Percentiles rank a stretch among this genome's conserved stretches.
Conservation (phyloP, 805 yeast species). For the Spathaspora gorwiae region DNA sequence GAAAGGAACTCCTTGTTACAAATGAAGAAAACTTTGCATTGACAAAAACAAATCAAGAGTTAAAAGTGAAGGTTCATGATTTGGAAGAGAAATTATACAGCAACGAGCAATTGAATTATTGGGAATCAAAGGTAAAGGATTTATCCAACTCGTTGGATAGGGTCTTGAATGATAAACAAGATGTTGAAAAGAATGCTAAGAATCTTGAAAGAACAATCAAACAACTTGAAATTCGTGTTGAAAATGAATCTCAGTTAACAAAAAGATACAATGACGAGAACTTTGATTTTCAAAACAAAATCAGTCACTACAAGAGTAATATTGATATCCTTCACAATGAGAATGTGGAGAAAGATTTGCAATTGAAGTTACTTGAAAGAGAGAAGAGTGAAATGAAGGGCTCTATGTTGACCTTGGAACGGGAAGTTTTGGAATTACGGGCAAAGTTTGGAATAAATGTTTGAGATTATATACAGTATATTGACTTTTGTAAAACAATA, state of each 20-base stretch:
- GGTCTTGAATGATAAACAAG: slow-evolving; percentile 45
- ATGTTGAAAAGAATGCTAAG: slow-evolving; percentile 47
- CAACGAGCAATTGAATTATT: slow-evolving; percentile 52
- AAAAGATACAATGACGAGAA: slow-evolving; percentile 57
- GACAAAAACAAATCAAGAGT: slow-evolving; percentile 49
- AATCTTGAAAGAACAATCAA: slow-evolving; percentile 49
- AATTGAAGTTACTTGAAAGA: slow-evolving; percentile 47
- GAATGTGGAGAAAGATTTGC: slow-evolving; percentile 38
- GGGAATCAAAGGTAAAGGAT: slow-evolving; percentile 53
- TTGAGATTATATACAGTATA: slow-evolving; percentile 4
- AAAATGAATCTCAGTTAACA: slow-evolving; percentile 47
- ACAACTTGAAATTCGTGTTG: slow-evolving; percentile 49
- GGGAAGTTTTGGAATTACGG: slow-evolving; percentile 56
- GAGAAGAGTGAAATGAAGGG: slow-evolving; percentile 55
- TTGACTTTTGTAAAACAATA: neutral
- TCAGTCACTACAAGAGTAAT: slow-evolving; percentile 36
- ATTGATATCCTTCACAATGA: slow-evolving; percentile 37
- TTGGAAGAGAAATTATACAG: slow-evolving; percentile 47
- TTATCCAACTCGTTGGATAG: slow-evolving; percentile 48
- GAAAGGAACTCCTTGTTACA: slow-evolving; percentile 52
- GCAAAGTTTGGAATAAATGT: slow-evolving; percentile 8
- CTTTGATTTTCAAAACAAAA: slow-evolving; percentile 48
- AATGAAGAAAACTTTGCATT: slow-evolving; percentile 66
- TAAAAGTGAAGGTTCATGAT: slow-evolving; percentile 41
- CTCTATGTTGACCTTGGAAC: slow-evolving; percentile 47